phyloP scores from a whole-genome alignment of 163 green algal species.

The Volvox carteri region DNA sequence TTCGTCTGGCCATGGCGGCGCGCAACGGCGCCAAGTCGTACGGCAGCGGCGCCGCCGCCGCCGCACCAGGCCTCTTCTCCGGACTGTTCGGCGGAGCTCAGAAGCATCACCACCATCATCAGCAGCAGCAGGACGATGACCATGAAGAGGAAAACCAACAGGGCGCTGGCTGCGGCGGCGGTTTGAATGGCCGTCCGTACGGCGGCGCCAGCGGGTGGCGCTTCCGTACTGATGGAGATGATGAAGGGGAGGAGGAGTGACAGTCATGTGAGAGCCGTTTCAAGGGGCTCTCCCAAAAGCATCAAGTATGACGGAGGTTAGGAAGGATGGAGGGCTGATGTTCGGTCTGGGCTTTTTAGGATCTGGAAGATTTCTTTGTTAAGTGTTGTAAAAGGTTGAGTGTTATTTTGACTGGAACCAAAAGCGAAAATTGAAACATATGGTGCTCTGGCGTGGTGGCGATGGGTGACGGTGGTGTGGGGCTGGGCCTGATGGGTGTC shows the following conservation, averaged over 20 bases:
- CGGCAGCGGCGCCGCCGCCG: not conserved
- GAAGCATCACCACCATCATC: not conserved
- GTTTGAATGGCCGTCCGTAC: not conserved
- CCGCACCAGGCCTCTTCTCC: not conserved
- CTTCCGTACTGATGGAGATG: not conserved
- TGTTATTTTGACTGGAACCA: no score
- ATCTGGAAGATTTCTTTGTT: no score
- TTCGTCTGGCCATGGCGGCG: constrained; percentile 29
- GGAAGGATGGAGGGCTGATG: no score
- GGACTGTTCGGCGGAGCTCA: constrained; percentile 8
- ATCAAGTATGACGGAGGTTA: not conserved
- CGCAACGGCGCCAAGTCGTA: not conserved
- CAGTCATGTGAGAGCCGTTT: not conserved
- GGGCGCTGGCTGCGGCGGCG: not conserved
- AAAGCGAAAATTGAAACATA: no score
- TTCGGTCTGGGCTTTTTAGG: no score
- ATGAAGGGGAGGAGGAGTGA: constrained; percentile 26
- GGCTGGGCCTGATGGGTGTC: no score
- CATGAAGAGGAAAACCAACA: not conserved
- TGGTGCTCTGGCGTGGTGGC: no score
- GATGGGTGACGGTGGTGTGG: no score
- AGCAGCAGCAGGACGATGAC: not conserved
- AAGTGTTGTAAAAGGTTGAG: no score
- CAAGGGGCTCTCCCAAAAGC: not conserved
- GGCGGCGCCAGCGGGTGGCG: constrained; percentile 5